Evolutionary conservation across 208 protist genomes (phyloP).

Genomic region (Wallacemonas collosoma): DNA sequence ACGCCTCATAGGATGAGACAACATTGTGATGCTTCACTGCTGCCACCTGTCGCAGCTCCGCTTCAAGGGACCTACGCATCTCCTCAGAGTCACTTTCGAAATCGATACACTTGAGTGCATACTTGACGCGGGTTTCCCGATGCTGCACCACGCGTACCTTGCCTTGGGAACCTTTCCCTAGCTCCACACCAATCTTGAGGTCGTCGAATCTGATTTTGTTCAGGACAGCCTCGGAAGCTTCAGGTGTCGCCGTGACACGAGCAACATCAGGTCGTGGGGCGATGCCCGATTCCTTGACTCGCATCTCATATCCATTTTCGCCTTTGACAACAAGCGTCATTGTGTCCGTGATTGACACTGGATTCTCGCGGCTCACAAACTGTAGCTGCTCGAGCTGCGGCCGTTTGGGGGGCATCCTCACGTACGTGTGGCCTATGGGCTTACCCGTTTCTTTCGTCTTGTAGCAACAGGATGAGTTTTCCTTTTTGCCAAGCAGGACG

Average conservation of each 20-base stretch:
- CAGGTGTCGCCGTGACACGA: slow-evolving; percentile 9
- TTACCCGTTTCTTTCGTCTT: neutral
- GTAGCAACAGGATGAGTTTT: too few species aligned
- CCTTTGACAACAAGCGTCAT: slow-evolving; percentile 90
- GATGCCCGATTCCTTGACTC: slow-evolving; percentile 88
- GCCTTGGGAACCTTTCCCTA: slow-evolving; percentile 88
- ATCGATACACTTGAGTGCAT: slow-evolving; percentile 87
- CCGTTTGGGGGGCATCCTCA: slow-evolving; percentile 78
- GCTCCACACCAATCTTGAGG: slow-evolving; percentile 69
- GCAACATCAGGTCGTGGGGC: slow-evolving; percentile 34
- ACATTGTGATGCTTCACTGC: slow-evolving; percentile 88
- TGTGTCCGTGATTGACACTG: slow-evolving; percentile 90
- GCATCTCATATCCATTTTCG: slow-evolving; percentile 81
- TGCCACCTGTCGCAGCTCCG: slow-evolving; percentile 81
- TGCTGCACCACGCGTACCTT: slow-evolving; percentile 87
- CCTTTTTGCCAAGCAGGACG: too few species aligned
- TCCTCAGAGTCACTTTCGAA: slow-evolving; percentile 78
- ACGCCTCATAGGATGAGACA: slow-evolving; percentile 90
- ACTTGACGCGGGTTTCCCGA: slow-evolving; percentile 68
- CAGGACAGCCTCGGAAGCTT: slow-evolving; percentile 50
- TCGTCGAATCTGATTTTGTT: slow-evolving; percentile 90
- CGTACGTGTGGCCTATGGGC: too few species aligned
- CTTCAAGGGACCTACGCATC: slow-evolving; percentile 63
- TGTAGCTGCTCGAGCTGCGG: slow-evolving; percentile 70
- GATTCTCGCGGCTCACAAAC: slow-evolving; percentile 60